Evolutionary conservation across 1,139 yeast species (phyloP).

Genomic region (Yamadazyma diospyri): DNA sequence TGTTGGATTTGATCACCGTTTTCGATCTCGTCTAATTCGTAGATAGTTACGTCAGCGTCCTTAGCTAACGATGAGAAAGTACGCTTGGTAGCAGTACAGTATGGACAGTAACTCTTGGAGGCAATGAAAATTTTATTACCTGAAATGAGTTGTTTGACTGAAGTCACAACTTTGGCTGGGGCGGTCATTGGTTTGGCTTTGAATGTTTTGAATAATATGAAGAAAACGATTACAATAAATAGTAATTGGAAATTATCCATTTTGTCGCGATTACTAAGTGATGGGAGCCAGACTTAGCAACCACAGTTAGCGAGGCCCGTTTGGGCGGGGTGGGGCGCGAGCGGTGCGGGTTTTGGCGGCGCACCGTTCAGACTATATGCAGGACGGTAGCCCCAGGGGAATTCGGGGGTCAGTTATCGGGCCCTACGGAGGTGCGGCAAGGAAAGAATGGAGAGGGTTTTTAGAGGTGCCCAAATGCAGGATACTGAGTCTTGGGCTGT

Average conservation of each 20-base stretch:
- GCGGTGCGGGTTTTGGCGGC: too few relatives aligned
- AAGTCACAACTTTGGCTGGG: slow-evolving; percentile 13
- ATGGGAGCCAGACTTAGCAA: too few relatives aligned
- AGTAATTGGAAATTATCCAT: slow-evolving; percentile 3
- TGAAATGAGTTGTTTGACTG: slow-evolving; percentile 63
- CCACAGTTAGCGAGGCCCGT: too few relatives aligned
- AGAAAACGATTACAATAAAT: not conserved
- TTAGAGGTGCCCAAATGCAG: too few relatives aligned
- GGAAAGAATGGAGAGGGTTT: too few relatives aligned
- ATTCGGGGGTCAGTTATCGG: too few relatives aligned
- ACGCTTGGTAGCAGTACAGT: slow-evolving; percentile 62
- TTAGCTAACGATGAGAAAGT: slow-evolving; percentile 49
- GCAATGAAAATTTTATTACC: slow-evolving; percentile 77
- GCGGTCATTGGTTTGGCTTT: slow-evolving; percentile 7
- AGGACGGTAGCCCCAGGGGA: too few relatives aligned
- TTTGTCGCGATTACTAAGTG: slow-evolving; percentile 1
- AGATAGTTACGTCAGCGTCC: slow-evolving; percentile 60
- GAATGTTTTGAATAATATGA: not conserved
- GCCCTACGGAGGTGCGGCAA: too few relatives aligned
- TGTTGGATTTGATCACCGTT: slow-evolving; percentile 63
- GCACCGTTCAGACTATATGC: too few relatives aligned
- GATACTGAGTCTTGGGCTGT: too few relatives aligned
- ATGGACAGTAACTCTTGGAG: slow-evolving; percentile 73
- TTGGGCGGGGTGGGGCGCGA: too few relatives aligned
- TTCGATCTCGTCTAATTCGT: slow-evolving; percentile 56